Evolutionary conservation across 2,329 filamentous ascomycete species (phyloP).

Genomic region (Penicillium janthinellum): DNA sequence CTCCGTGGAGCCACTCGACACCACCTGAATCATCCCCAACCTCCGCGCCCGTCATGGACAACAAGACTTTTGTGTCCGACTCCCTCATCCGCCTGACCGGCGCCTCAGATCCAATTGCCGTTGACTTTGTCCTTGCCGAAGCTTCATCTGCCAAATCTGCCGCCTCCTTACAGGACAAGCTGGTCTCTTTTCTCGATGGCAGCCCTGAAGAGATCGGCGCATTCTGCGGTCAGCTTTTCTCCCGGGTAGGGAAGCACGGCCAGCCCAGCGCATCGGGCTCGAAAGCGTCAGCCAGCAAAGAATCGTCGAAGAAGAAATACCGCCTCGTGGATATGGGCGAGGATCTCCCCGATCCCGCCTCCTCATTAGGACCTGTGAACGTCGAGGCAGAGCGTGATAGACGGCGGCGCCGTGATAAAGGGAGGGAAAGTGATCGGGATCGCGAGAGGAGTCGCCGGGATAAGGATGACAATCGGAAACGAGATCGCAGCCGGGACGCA

Average conservation of each 20-base stretch:
- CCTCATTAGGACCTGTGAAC: constrained; percentile 34
- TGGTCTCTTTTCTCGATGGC: constrained; percentile 56
- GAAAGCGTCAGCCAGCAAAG: constrained; percentile 25
- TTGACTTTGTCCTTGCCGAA: constrained; percentile 60
- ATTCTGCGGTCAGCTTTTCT: constrained; percentile 53
- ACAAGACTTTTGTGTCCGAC: constrained; percentile 51
- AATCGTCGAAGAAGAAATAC: constrained; percentile 53
- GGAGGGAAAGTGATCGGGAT: constrained; percentile 29
- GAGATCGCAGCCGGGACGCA: constrained; percentile 40
- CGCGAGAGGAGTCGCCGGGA: constrained; percentile 31
- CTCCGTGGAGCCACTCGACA: neutral
- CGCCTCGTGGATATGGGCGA: constrained; percentile 58
- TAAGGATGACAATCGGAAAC: constrained; percentile 42
- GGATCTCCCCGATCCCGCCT: constrained; percentile 38
- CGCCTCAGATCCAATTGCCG: constrained; percentile 57
- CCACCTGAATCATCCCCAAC: neutral
- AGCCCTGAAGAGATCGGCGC: constrained; percentile 47
- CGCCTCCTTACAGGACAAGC: constrained; percentile 52
- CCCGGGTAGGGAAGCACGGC: constrained; percentile 28
- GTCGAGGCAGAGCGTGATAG: constrained; percentile 43
- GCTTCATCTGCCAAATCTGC: constrained; percentile 54
- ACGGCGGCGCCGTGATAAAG: constrained; percentile 25
- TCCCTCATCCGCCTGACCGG: constrained; percentile 56
- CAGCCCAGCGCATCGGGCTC: constrained; percentile 18
- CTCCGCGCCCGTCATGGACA: constrained; percentile 36